Evolutionary conservation across 1,139 yeast genomes (phyloP).

Genomic region (Geotrichum cucujoidarum): DNA sequence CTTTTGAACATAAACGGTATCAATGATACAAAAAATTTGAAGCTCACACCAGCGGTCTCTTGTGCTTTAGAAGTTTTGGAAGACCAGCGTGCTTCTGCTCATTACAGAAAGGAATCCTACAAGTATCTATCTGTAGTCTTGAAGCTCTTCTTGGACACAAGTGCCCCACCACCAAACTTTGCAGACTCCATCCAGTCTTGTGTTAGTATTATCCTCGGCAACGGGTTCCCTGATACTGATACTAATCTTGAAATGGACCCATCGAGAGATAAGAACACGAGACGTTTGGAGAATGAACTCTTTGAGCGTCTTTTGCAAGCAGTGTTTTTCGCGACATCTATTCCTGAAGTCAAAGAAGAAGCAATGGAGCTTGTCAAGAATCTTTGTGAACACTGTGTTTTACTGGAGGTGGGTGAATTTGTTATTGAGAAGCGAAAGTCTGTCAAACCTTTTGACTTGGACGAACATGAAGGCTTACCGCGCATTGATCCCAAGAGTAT

Average conservation of each 20-base stretch:
- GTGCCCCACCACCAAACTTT: constrained; percentile 56
- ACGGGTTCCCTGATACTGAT: constrained; percentile 43
- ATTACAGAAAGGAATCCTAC: constrained; percentile 74
- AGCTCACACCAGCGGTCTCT: constrained; percentile 76
- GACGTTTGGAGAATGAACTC: constrained; percentile 54
- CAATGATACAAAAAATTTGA: constrained; percentile 55
- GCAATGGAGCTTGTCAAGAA: constrained; percentile 60
- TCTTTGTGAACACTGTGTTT: constrained; percentile 71
- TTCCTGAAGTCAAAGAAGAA: constrained; percentile 68
- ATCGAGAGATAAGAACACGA: constrained; percentile 47
- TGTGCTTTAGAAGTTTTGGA: constrained; percentile 64
- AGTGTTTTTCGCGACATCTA: constrained; percentile 67
- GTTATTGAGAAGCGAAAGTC: constrained; percentile 65
- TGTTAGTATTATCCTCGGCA: constrained; percentile 48
- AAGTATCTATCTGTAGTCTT: constrained; percentile 62
- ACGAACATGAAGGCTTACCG: constrained; percentile 73
- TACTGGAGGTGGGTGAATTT: constrained; percentile 71
- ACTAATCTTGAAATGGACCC: constrained; percentile 20
- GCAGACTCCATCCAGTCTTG: constrained; percentile 44
- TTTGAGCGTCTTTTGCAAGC: constrained; percentile 57
- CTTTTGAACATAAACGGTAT: constrained; percentile 68
- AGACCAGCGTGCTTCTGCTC: constrained; percentile 59
- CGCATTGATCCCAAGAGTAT: constrained; percentile 65
- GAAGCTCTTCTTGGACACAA: constrained; percentile 63
- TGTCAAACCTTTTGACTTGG: constrained; percentile 66